These are phyloP conservation scores for Cladosporium sp. DNA, from an alignment of 2,329 filamentous ascomycete species.

Conservation along the genomic window DNA sequence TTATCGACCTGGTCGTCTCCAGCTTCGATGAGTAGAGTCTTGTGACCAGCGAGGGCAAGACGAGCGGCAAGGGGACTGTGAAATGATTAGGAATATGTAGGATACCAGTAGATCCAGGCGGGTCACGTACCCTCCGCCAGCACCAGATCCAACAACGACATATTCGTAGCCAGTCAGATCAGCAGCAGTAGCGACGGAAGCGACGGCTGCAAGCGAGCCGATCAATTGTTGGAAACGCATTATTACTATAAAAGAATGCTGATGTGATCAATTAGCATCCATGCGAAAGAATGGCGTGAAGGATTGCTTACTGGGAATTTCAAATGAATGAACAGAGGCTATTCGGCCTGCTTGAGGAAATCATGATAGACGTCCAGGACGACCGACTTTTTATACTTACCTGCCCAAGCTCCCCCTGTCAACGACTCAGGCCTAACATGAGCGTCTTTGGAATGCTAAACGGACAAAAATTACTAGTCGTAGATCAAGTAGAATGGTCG, in stretches of 20 bases:
- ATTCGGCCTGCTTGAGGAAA: conserved; percentile 14
- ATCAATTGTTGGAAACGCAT: conserved; percentile 16
- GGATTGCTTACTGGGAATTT: conserved; percentile 8
- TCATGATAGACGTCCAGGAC: conserved; percentile 11
- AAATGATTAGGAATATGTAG: conserved; percentile 1
- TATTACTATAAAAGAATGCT: conserved; percentile 11
- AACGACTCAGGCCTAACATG: conserved; percentile 7
- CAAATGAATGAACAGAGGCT: conserved; percentile 16
- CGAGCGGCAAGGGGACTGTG: conserved; percentile 50
- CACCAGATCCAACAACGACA: conserved; percentile 58
- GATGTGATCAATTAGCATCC: conserved; percentile 7
- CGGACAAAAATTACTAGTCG: conserved; percentile 10
- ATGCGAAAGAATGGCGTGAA: conserved; percentile 8
- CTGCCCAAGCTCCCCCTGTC: conserved; percentile 13
- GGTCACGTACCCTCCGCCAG: conserved; percentile 47
- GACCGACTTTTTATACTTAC: conserved; percentile 11
- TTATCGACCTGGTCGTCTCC: conserved; percentile 54
- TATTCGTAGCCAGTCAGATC: conserved; percentile 50
- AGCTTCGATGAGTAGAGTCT: conserved; percentile 58
- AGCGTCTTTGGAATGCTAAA: conserved; percentile 8
- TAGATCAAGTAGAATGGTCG: conserved; percentile 12
- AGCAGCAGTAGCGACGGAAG: conserved; percentile 13
- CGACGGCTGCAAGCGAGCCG: conserved; percentile 15
- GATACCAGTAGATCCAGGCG: neutral
- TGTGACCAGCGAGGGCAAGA: conserved; percentile 57